Conservation (phyloP, 257 asterid species). For the Solanum clarkiae region DNA sequence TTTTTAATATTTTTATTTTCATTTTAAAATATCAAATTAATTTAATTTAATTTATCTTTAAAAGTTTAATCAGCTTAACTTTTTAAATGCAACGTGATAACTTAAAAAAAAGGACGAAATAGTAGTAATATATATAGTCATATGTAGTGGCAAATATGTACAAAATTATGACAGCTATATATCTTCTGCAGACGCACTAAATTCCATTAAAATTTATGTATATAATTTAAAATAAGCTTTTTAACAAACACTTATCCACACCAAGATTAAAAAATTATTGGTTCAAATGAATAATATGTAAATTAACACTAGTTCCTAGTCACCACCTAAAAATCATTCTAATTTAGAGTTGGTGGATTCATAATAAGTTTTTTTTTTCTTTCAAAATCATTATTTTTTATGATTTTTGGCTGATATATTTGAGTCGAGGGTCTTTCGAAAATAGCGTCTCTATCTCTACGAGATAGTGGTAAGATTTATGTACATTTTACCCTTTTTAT, state of each 20-base stretch:
- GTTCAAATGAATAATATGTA: too few relatives aligned
- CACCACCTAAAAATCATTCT: not conserved
- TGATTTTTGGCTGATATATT: not conserved
- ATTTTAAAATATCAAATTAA: too few relatives aligned
- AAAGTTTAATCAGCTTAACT: too few relatives aligned
- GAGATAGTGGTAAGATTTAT: too few relatives aligned
- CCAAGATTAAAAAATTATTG: too few relatives aligned
- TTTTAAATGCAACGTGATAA: too few relatives aligned
- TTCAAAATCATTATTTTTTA: not conserved
- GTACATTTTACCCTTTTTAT: too few relatives aligned
- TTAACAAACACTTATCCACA: too few relatives aligned
- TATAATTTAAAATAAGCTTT: not conserved
- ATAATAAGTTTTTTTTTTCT: not conserved
- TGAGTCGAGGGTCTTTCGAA: not conserved
- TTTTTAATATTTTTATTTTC: too few relatives aligned
- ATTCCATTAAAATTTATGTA: not conserved
- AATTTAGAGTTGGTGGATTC: not conserved
- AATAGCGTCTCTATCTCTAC: too few relatives aligned
- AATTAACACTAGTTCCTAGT: not conserved
- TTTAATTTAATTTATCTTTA: too few relatives aligned
- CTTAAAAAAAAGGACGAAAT: too few relatives aligned
- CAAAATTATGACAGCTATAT: not conserved
- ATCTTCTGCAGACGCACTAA: not conserved
- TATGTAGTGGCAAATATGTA: not conserved
- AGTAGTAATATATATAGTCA: not conserved